phyloP scores from a whole-genome alignment of 2,329 filamentous ascomycete genomes.

The Podosphaera xanthii region DNA sequence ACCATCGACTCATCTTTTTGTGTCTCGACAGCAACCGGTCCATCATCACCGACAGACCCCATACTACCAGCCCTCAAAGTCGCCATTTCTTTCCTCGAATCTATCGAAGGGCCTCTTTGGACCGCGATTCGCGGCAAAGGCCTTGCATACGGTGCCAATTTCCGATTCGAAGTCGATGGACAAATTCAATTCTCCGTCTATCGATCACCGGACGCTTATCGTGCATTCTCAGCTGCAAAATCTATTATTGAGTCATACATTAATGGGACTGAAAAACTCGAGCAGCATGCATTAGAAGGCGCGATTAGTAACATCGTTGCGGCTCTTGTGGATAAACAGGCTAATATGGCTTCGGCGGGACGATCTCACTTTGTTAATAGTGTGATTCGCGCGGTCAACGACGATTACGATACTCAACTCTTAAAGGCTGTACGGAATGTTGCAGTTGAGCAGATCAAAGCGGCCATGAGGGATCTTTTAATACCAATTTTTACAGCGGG shows the following conservation, averaged over 20 bases:
- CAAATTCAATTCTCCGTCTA: constrained; percentile 70
- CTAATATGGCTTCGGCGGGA: constrained; percentile 63
- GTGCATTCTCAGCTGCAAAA: constrained; percentile 59
- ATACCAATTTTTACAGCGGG: constrained; percentile 60
- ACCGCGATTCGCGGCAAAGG: constrained; percentile 79
- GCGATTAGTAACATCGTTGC: constrained; percentile 80
- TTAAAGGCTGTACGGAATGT: constrained; percentile 58
- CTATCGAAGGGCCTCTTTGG: constrained; percentile 88
- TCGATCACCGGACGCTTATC: constrained; percentile 70
- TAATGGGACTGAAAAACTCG: constrained; percentile 46
- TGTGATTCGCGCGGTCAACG: constrained; percentile 52
- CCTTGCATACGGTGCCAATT: constrained; percentile 72
- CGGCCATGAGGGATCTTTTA: constrained; percentile 50
- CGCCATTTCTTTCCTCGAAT: constrained; percentile 73
- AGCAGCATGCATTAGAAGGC: constrained; percentile 50
- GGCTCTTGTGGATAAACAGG: constrained; percentile 66
- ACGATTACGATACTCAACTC: constrained; percentile 56
- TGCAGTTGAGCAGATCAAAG: constrained; percentile 51
- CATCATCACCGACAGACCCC: constrained; percentile 53
- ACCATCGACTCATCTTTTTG: constrained; percentile 84
- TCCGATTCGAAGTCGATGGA: constrained; percentile 58
- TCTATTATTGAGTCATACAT: constrained; percentile 54
- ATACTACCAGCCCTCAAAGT: constrained; percentile 68
- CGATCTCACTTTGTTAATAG: constrained; percentile 62
- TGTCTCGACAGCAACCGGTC: constrained; percentile 50